Evolutionary conservation across 1,139 yeast genomes (phyloP), one percentile per base, ranked within the genome.

Genomic region (Debaryomyces robertsiae): DNA sequence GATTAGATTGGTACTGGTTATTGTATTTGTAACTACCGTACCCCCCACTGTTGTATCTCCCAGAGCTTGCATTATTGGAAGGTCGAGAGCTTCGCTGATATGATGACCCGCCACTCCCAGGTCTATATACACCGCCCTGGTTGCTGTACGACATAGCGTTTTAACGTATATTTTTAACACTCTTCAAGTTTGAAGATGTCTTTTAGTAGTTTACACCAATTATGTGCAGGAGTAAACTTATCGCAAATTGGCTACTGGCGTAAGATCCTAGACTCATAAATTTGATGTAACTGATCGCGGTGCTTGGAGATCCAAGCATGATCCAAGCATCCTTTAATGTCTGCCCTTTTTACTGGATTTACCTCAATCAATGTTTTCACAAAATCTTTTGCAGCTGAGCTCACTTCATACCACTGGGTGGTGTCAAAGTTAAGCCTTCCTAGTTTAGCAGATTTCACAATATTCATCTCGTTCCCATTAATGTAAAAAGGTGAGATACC

Each of bases 401-500:
- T 67, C 3, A 76, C 63, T 1, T 43, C 43, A 1, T 39, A 31
- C 81, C 83, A 79, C 44, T 71, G 72, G 10, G 50, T 48, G 4
- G 57, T 46, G 2, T 58, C 49, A n/a, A 78, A 60, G 42, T 69
- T 59, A 18, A 79, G 52, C n/a, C 52, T 54, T 0, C 82, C 81
- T 4, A 36, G 38, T 35, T 60, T 63, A 1, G 76, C 75, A 38
- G 65, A 40, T 55, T 61, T 2, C 68, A 77, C 42, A 61, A 72
- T 70, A 23, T 58, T 55, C 11, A 50, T 50, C 34, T 65, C 68
- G 14, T 64, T 52, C 0, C 74, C 74, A 40, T 69, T 69, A 2
- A 73, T 72, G 50, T 74, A 78, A 52, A 82, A 81, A 3, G 88
- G 87, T 0, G 87, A 81, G 1, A 79, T 66, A 0, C 86, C 87